Percentiles rank a stretch among this genome's conserved stretches.
phyloP scores from a whole-genome alignment of 768 basidiomycete species.

The Serpula lacrymans region DNA sequence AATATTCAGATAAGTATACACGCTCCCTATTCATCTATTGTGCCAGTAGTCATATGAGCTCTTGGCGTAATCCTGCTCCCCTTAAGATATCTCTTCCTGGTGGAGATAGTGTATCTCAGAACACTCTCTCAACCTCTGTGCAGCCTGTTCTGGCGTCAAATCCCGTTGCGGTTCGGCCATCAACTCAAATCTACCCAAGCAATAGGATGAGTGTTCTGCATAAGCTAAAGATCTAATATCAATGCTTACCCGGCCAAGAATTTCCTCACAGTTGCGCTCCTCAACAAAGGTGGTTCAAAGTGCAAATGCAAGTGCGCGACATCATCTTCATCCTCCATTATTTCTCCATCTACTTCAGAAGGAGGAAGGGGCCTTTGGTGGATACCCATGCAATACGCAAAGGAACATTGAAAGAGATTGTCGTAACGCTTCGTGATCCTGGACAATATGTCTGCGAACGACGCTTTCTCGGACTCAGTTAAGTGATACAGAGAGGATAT shows the following conservation, averaged over 20 bases:
- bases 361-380: constrained; percentile 75
- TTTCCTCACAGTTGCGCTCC: constrained; percentile 81
- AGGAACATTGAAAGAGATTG: constrained; percentile 80
- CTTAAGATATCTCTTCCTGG: constrained; percentile 6
- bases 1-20: too few relatives aligned
- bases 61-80: too few relatives aligned
- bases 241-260: constrained; percentile 79
- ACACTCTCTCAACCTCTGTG: constrained; percentile 52
- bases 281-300: constrained; percentile 79
- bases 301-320: constrained; percentile 84
- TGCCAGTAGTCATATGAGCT: too few relatives aligned
- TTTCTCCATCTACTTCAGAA: constrained; percentile 19
- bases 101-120: constrained; percentile 59
- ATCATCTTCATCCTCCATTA: constrained; percentile 40
- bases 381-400: constrained; percentile 93
- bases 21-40: too few relatives aligned
- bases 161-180: constrained; percentile 92
- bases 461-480: constrained; percentile 51
- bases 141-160: constrained; percentile 86
- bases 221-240: not conserved
- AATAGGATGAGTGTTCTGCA: constrained; percentile 6
- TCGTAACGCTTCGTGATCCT: constrained; percentile 66
- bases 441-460: constrained; percentile 69
- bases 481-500: constrained; percentile 69
- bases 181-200: constrained; percentile 66